Conservation (phyloP, 345 rosid genomes). For the Arabidopsis thaliana region TAIR10.1 NC_003074.8:6769501-6770000, state of each 20-base stretch:
- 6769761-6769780: neutral
- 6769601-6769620: constrained; percentile 81
- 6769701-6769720: no score
- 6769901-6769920: constrained; percentile 61
- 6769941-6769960: no score
- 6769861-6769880: constrained; percentile 83
- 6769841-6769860: constrained; percentile 71
- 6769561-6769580: constrained; percentile 77
- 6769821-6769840: constrained; percentile 82
- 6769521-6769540: neutral
- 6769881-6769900: constrained; percentile 86
- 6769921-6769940: no score
- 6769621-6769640: constrained; percentile 88
- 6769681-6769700: no score
- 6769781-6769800: neutral
- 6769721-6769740: no score
- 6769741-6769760: neutral
- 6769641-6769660: constrained; percentile 11
- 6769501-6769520: neutral
- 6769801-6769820: constrained; percentile 79
- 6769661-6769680: no score
- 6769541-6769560: constrained; percentile 79
- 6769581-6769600: constrained; percentile 86
- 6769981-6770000: no score
- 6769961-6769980: no score